A percentile compares a stretch with the other conserved stretches of the same genome.
phyloP scores from a whole-genome alignment of 305 asterid genomes.

The Andrographis paniculata region DNA sequence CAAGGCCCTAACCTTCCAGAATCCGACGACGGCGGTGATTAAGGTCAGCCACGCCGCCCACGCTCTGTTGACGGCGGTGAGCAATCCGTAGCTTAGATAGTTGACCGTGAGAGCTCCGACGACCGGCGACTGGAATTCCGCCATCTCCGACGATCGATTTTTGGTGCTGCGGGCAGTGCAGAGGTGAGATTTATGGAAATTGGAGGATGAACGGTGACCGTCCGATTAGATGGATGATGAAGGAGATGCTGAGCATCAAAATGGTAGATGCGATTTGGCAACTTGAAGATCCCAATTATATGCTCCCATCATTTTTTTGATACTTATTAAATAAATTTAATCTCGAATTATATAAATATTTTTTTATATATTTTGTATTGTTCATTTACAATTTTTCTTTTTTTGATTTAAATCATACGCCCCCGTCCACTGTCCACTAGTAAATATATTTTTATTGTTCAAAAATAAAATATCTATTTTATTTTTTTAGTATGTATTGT shows the following conservation, averaged over 20 bases:
- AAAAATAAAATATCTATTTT: too few relatives aligned
- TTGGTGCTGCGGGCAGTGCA: neutral
- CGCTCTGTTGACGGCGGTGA: slow-evolving; percentile 29
- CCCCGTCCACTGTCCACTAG: too few relatives aligned
- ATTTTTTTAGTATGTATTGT: too few relatives aligned
- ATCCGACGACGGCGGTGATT: slow-evolving; percentile 32
- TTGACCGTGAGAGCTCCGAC: slow-evolving; percentile 33
- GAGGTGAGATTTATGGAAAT: slow-evolving; percentile 10
- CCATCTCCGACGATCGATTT: slow-evolving; percentile 2
- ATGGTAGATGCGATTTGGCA: slow-evolving; percentile 23
- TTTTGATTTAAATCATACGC: too few relatives aligned
- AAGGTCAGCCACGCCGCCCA: slow-evolving; percentile 49
- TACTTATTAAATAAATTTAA: too few relatives aligned
- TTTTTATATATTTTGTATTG: too few relatives aligned
- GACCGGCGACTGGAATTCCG: slow-evolving; percentile 9
- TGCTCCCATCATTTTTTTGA: too few relatives aligned
- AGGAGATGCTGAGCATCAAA: slow-evolving; percentile 40
- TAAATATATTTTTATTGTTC: too few relatives aligned
- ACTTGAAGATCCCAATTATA: slow-evolving; percentile 14
- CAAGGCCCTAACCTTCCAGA: slow-evolving; percentile 31
- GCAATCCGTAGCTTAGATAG: slow-evolving; percentile 29
- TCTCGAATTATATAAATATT: too few relatives aligned
- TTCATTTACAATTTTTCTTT: too few relatives aligned
- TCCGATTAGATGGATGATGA: slow-evolving; percentile 26
- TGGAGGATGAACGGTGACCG: slow-evolving; percentile 23